Conservation (phyloP, 2,329 filamentous ascomycete species). For the Ascochyta rabiei region DNA sequence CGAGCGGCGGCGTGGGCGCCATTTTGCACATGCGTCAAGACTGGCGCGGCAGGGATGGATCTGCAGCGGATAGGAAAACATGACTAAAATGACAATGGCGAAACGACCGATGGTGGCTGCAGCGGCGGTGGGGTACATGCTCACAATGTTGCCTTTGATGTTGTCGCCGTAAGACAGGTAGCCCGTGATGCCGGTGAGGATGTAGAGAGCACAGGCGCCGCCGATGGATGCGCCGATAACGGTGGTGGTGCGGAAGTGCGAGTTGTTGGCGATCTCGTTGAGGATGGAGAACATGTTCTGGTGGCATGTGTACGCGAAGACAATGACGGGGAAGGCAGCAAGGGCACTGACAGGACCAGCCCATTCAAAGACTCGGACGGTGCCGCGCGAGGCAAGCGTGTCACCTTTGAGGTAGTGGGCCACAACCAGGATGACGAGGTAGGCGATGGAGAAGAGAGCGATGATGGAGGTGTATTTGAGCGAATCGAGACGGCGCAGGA, state of each 20-base stretch:
- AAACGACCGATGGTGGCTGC: constrained; percentile 91
- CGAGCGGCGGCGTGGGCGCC: constrained; percentile 66
- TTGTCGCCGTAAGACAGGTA: constrained; percentile 94
- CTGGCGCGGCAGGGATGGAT: constrained; percentile 96
- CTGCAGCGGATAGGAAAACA: constrained; percentile 95
- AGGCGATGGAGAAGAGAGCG: constrained; percentile 90
- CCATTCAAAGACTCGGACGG: constrained; percentile 78
- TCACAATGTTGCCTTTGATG: constrained; percentile 89
- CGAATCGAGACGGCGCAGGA: constrained; percentile 88
- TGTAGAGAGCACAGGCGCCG: constrained; percentile 82
- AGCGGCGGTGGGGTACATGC: constrained; percentile 70
- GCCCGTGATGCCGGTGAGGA: constrained; percentile 90
- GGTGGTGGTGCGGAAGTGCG: constrained; percentile 74
- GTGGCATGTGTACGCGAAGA: constrained; percentile 99
- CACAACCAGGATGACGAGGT: constrained; percentile 89
- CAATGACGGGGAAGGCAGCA: constrained; percentile 89
- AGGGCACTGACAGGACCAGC: constrained; percentile 78
- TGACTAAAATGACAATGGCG: constrained; percentile 93
- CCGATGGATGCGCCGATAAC: constrained; percentile 87
- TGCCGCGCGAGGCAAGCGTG: constrained; percentile 72
- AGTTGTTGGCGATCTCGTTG: constrained; percentile 89
- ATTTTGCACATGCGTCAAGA: constrained; percentile 90
- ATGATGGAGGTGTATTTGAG: constrained; percentile 96
- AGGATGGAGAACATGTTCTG: constrained; percentile 99
- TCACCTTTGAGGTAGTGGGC: constrained; percentile 87